Conservation (phyloP, 805 yeast species). For the Candida vartiovaarae region DNA sequence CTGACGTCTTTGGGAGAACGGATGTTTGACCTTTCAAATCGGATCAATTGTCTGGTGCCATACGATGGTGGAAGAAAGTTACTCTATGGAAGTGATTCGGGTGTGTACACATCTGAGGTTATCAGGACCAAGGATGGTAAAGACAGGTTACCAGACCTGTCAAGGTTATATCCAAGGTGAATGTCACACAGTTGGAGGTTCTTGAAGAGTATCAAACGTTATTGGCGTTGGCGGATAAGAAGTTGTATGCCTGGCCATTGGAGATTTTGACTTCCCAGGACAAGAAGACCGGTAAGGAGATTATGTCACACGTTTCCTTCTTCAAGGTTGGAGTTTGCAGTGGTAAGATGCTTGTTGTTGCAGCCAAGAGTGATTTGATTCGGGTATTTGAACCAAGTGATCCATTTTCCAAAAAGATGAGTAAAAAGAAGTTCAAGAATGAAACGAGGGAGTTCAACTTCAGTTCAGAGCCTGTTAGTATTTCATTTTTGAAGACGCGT, state of each 20-base stretch:
- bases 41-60: conserved; percentile 87
- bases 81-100: conserved; percentile 86
- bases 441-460: conserved; percentile 73
- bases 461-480: conserved; percentile 84
- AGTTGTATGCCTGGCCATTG: conserved; percentile 68
- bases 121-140: conserved; percentile 35
- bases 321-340: conserved; percentile 91
- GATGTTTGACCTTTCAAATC: conserved; percentile 64
- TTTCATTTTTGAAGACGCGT: conserved; percentile 82
- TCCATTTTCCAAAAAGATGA: conserved; percentile 52
- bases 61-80: conserved; percentile 91
- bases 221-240: conserved; percentile 75
- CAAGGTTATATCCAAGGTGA: conserved; percentile 63
- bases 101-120: conserved; percentile 77
- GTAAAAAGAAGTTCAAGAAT: conserved; percentile 63
- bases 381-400: conserved; percentile 86
- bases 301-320: conserved; percentile 81
- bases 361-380: conserved; percentile 78
- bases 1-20: conserved; percentile 67
- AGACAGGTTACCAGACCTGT: conserved; percentile 64
- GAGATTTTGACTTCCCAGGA: conserved; percentile 51
- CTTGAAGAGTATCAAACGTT: conserved; percentile 85
- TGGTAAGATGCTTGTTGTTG: conserved; percentile 82
- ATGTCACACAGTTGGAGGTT: conserved; percentile 85
- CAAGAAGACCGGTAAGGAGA: conserved; percentile 61